These are phyloP conservation scores for Leccinum pachyderme DNA, from an alignment of 1,284 basidiomycete genomes.

Conservation along the genomic window DNA sequence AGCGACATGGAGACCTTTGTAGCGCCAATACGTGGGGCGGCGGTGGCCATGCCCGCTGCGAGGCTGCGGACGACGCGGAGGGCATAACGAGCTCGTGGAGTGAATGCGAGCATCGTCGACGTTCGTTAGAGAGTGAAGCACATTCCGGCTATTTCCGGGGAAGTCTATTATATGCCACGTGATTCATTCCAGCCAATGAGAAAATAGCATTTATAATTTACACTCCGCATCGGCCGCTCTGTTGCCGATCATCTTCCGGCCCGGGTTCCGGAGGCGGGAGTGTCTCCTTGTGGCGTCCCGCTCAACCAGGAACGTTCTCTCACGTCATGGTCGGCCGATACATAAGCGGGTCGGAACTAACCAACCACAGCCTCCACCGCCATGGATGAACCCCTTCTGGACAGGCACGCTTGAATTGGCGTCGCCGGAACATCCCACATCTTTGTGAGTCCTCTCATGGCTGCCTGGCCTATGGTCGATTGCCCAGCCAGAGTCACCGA, in stretches of 20 bases:
- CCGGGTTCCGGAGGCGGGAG: slow-evolving; percentile 18
- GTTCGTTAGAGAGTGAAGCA: slow-evolving; percentile 10
- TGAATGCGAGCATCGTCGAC: slow-evolving; percentile 72
- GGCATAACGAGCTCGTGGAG: slow-evolving; percentile 57
- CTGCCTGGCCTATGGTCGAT: background rate
- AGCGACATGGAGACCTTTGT: slow-evolving; percentile 92
- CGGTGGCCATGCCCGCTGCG: slow-evolving; percentile 78
- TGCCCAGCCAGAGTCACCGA: background rate
- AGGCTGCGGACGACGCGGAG: slow-evolving; percentile 57
- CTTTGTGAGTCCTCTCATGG: background rate
- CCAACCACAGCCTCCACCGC: background rate
- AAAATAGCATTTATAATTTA: slow-evolving; percentile 20
- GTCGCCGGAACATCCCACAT: background rate
- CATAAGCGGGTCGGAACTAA: background rate
- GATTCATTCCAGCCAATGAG: slow-evolving; percentile 28
- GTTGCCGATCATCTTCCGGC: background rate
- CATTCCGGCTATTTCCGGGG: slow-evolving; percentile 28
- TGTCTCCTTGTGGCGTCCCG: background rate
- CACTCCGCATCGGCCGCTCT: slow-evolving; percentile 13
- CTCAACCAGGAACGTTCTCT: background rate
- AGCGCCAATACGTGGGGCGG: slow-evolving; percentile 79
- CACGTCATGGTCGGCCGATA: background rate
- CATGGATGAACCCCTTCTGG: background rate
- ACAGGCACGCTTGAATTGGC: background rate
- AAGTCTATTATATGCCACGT: slow-evolving; percentile 24